Percentiles rank a stretch among this genome's conserved stretches.
phyloP scores from a whole-genome alignment of 2,329 filamentous ascomycete species.

The Podosphaera aphanis region DNA sequence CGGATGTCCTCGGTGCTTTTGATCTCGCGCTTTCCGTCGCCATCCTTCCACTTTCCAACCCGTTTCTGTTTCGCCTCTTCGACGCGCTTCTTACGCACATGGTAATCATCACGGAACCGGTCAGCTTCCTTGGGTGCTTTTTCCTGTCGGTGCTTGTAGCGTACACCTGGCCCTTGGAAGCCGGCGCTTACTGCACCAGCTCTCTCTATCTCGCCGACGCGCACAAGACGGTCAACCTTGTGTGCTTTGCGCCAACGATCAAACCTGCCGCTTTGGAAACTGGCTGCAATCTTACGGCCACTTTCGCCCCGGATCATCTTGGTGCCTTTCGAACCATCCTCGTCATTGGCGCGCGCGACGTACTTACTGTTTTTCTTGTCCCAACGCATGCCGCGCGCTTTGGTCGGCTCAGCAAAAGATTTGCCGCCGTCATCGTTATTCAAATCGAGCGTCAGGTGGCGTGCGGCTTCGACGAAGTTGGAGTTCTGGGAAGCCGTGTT shows the following conservation, averaged over 20 bases:
- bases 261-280: constrained; percentile 81
- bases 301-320: constrained; percentile 69
- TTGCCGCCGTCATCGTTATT: constrained; percentile 67
- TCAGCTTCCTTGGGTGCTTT: constrained; percentile 83
- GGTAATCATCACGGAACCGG: constrained; percentile 74
- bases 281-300: constrained; percentile 86
- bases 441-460: constrained; percentile 75
- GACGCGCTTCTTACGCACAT: constrained; percentile 73
- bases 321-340: constrained; percentile 58
- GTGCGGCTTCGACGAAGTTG: constrained; percentile 75
- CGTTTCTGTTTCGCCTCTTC: constrained; percentile 70
- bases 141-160: constrained; percentile 71
- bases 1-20: constrained; percentile 65
- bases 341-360: constrained; percentile 74
- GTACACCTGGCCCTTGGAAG: constrained; percentile 23
- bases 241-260: constrained; percentile 79
- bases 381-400: constrained; percentile 63
- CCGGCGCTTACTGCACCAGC: constrained; percentile 15
- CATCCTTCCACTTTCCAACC: constrained; percentile 49
- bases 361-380: constrained; percentile 95
- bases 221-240: constrained; percentile 53
- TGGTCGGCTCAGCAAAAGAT: constrained; percentile 54
- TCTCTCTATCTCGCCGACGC: constrained; percentile 60
- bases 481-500: constrained; percentile 25
- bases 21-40: constrained; percentile 53